Base-by-base conservation (phyloP, 1,139 yeast species). In the Pichia sp. region DNA sequence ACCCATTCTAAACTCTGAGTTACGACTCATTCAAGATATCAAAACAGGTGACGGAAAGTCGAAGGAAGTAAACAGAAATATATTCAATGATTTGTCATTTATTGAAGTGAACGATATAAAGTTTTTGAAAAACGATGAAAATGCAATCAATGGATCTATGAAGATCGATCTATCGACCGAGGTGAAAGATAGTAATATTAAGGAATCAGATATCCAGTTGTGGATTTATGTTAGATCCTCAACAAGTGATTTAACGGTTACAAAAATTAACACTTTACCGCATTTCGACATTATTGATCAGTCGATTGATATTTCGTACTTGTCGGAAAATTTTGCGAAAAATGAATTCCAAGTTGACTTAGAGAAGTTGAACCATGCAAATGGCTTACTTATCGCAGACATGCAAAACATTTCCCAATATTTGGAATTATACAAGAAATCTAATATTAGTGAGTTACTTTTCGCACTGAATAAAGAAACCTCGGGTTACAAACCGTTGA, bases 11-110 rank as follows among this genome's bases (percentile, higher is more conserved):
- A 56, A 44, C 40, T 44, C 45, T 31, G 63, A 59, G 1, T 44
- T 51, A 6, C 47, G 65, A 33, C 52, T 59, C 6, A 48, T 57
- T 5, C 60, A 57, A 39, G 55, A 52, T 45, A 55, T 51, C 11
- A 50, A 55, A 23, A 42, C 52, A 2, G 60, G 60, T 23, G 59
- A 54, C 33, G 50, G 50, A 23, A 37, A 49, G 4, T 48, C 47
- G 8, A 43, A 44, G 5, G 29, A 41, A 6, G 37, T 58, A 11
- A 46, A 52, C 6, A 49, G 56, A 42, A 53, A 51, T 1, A 23
- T 52, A n/a, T 60, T 61, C 43, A 58, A 61, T 46, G 52, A 59
- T 39, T 43, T 62, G 5, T 59, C 61, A 33, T 49, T 62, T 28
- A 37, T 58, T 27, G 64, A 61, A 39, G 52, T 62, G 26, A 52